A percentile compares a stretch with the other conserved stretches of the same genome.
Conservation (phyloP, 2,329 filamentous ascomycete genomes). For the Cytospora piceicola region DNA sequence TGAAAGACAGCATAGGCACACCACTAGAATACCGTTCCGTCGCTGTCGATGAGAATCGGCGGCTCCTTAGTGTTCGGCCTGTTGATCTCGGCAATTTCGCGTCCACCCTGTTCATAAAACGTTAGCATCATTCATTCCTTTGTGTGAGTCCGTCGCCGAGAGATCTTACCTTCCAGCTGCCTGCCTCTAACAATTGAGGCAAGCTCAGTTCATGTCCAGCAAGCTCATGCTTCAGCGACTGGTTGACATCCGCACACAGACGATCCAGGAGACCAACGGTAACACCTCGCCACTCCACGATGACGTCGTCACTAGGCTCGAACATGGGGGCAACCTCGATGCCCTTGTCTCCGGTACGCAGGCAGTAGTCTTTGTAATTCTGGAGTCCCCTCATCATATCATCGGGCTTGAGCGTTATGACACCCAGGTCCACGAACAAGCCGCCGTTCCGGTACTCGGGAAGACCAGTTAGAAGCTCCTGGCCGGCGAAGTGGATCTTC, state of each 20-base stretch:
- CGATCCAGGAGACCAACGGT: constrained; percentile 64
- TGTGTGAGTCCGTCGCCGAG: background rate
- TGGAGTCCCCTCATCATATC: constrained; percentile 48
- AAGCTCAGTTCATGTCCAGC: constrained; percentile 74
- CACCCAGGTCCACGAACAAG: constrained; percentile 64
- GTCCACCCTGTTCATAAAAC: constrained; percentile 66
- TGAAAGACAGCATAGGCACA: constrained; percentile 25
- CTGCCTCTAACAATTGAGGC: constrained; percentile 90
- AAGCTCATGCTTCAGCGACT: constrained; percentile 66
- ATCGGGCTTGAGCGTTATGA: constrained; percentile 54
- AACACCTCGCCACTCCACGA: constrained; percentile 68
- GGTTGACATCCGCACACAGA: constrained; percentile 58
- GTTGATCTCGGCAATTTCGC: constrained; percentile 94
- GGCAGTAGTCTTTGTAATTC: constrained; percentile 66
- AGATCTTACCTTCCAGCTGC: constrained; percentile 88
- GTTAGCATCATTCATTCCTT: constrained; percentile 9
- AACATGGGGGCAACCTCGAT: constrained; percentile 63
- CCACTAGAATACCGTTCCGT: constrained; percentile 88
- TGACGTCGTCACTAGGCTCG: constrained; percentile 61
- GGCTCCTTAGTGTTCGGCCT: constrained; percentile 95
- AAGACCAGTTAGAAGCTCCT: constrained; percentile 65
- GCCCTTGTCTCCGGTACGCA: constrained; percentile 68
- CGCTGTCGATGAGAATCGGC: constrained; percentile 93
- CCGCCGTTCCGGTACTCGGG: constrained; percentile 76
- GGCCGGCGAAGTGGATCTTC: constrained; percentile 54